Evolutionary conservation across 2,329 filamentous ascomycete genomes (phyloP).

Genomic region (Diaporthe vexans): DNA sequence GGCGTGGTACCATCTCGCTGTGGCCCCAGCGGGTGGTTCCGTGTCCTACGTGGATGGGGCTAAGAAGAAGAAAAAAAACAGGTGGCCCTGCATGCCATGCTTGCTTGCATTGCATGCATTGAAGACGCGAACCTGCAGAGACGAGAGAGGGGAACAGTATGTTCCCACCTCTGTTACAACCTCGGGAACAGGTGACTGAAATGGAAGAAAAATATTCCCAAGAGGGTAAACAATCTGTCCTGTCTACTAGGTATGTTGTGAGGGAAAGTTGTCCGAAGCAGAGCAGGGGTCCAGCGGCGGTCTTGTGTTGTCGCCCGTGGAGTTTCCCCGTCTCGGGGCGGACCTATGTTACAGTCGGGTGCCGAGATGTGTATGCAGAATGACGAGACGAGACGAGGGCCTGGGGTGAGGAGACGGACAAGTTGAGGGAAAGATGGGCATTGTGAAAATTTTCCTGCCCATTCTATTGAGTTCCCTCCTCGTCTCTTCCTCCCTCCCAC

Average conservation of each 20-base stretch:
- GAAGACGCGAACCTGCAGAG: not conserved
- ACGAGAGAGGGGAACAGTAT: not conserved
- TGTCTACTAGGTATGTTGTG: too few relatives aligned
- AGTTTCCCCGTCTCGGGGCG: constrained; percentile 28
- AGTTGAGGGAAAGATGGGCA: not conserved
- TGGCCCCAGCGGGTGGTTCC: constrained; percentile 24
- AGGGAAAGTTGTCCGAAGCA: not conserved
- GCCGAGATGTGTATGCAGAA: constrained; percentile 8
- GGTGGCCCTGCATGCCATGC: constrained; percentile 23
- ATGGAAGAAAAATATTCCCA: not conserved
- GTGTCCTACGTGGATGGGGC: constrained; percentile 15
- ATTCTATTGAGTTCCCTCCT: not conserved
- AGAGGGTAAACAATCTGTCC: not conserved
- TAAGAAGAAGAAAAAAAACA: not conserved
- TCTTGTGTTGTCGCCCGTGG: not conserved
- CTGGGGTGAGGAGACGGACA: too few relatives aligned
- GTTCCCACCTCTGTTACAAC: not conserved
- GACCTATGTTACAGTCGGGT: constrained; percentile 33
- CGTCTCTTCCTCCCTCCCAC: not conserved
- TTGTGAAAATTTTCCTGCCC: not conserved
- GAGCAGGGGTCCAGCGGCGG: not conserved
- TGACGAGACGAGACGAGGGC: constrained; percentile 9
- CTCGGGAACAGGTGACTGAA: not conserved
- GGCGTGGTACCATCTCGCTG: constrained; percentile 16
- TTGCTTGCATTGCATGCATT: constrained; percentile 2